phyloP scores from a whole-genome alignment of 1,284 basidiomycete species.

The Apiotrichum brassicae region DNA sequence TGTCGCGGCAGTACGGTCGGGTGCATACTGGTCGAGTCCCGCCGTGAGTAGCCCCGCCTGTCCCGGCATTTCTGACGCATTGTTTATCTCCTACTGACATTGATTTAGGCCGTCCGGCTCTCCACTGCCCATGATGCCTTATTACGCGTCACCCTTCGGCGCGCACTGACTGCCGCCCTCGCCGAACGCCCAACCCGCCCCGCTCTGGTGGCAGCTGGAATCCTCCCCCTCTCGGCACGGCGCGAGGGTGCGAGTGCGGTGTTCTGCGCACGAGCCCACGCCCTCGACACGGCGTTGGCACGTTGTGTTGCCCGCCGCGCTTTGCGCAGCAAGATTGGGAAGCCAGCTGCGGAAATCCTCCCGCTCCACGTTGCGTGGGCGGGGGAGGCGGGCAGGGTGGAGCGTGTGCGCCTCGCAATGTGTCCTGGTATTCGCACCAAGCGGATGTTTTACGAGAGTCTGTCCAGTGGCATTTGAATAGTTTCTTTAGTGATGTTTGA shows the following conservation, averaged over 20 bases:
- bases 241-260: neutral
- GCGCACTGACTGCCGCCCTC: slow-evolving; percentile 14
- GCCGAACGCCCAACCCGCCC: slow-evolving; percentile 9
- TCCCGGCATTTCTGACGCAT: too few species aligned
- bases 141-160: slow-evolving; percentile 8
- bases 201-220: slow-evolving; percentile 12
- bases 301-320: slow-evolving; percentile 13
- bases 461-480: too few species aligned
- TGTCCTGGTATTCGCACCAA: slow-evolving; percentile 22
- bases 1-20: slow-evolving; percentile 13
- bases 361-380: slow-evolving; percentile 2
- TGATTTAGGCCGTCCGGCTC: slow-evolving; percentile 24
- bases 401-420: slow-evolving; percentile 17
- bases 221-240: slow-evolving; percentile 12
- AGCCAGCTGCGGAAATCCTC: slow-evolving; percentile 3
- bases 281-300: slow-evolving; percentile 11
- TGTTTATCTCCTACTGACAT: too few species aligned
- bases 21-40: slow-evolving; percentile 20
- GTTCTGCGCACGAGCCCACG: slow-evolving; percentile 16
- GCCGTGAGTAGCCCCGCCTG: too few species aligned
- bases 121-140: slow-evolving; percentile 19
- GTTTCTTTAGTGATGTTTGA: too few species aligned
- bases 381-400: slow-evolving; percentile 9
- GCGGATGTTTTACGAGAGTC: slow-evolving; percentile 16
- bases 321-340: slow-evolving; percentile 5